phyloP scores from a whole-genome alignment of 495 filamentous ascomycete genomes.

The Aspergillus conjunctus region DNA sequence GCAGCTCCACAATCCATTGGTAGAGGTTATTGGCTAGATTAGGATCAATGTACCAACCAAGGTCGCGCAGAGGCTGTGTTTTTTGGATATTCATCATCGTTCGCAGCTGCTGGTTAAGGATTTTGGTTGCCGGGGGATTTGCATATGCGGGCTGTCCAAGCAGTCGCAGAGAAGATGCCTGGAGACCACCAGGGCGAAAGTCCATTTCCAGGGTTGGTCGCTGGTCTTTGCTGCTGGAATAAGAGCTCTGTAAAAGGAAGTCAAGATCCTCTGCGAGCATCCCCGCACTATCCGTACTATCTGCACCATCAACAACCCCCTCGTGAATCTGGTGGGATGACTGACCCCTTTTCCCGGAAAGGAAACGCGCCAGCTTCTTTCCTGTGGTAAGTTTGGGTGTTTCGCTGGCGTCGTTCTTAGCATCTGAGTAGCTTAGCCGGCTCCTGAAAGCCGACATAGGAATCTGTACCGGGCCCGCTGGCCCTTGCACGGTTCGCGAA shows the following conservation, averaged over 20 bases:
- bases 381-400: not conserved
- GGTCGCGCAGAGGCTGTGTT: slow-evolving; percentile 60
- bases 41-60: slow-evolving; percentile 84
- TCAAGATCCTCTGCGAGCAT: slow-evolving; percentile 21
- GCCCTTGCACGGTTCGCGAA: slow-evolving; percentile 42
- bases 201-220: slow-evolving; percentile 45
- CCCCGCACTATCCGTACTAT: slow-evolving; percentile 17
- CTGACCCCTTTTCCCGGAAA: slow-evolving; percentile 6
- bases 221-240: not conserved
- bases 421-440: slow-evolving; percentile 23
- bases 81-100: slow-evolving; percentile 65
- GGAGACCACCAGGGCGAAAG: slow-evolving; percentile 67
- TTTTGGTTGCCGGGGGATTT: slow-evolving; percentile 60
- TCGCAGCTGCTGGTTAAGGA: slow-evolving; percentile 64
- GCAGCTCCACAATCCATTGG: slow-evolving; percentile 92
- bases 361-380: slow-evolving; percentile 25
- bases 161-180: slow-evolving; percentile 55
- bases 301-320: not conserved
- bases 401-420: not conserved
- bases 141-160: slow-evolving; percentile 70
- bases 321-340: not conserved
- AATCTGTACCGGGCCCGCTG: slow-evolving; percentile 39
- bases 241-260: slow-evolving; percentile 3
- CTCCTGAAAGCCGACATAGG: slow-evolving; percentile 54
- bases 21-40: slow-evolving; percentile 68